Percentiles rank a stretch among this genome's conserved stretches.
phyloP scores from a whole-genome alignment of 352 stramenopile genomes.

The Phytophthora vignae region DNA sequence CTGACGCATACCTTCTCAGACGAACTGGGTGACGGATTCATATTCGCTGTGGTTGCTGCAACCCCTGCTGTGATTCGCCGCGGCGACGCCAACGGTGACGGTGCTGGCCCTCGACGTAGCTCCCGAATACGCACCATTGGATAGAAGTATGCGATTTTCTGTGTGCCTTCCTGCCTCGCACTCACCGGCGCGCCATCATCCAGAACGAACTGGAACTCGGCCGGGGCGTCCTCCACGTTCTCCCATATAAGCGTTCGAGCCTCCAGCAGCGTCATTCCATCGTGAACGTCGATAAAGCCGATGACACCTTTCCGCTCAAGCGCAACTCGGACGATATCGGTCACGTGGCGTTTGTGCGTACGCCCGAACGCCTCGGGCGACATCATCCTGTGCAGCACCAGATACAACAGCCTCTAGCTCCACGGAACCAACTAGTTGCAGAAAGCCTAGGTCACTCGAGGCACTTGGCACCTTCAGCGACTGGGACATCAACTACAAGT shows the following conservation, averaged over 20 bases:
- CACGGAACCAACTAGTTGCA: slow-evolving; percentile 7
- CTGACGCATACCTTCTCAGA: slow-evolving; percentile 63
- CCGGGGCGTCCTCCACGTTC: slow-evolving; percentile 72
- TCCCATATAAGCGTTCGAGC: slow-evolving; percentile 69
- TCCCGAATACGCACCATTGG: slow-evolving; percentile 79
- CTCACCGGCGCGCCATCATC: slow-evolving; percentile 71
- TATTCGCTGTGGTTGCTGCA: not conserved
- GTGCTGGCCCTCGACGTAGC: slow-evolving; percentile 19
- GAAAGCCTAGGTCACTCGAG: slow-evolving; percentile 6
- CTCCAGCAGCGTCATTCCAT: slow-evolving; percentile 68
- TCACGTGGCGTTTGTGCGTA: slow-evolving; percentile 54
- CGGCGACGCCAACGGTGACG: slow-evolving; percentile 18
- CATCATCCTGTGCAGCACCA: slow-evolving; percentile 50
- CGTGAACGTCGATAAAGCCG: slow-evolving; percentile 79
- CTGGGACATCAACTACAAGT: slow-evolving; percentile 12
- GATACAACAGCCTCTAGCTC: not conserved
- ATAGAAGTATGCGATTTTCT: slow-evolving; percentile 71
- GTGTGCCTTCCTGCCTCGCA: slow-evolving; percentile 61
- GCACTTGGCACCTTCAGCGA: slow-evolving; percentile 11
- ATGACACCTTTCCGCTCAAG: slow-evolving; percentile 71
- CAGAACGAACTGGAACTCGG: slow-evolving; percentile 79
- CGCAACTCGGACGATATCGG: slow-evolving; percentile 69
- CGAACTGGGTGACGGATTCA: slow-evolving; percentile 11
- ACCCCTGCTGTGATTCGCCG: slow-evolving; percentile 7
- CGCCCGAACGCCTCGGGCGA: slow-evolving; percentile 56